phyloP scores from a whole-genome alignment of 2,329 filamentous ascomycete genomes.

The Diaporthe sp. region DNA sequence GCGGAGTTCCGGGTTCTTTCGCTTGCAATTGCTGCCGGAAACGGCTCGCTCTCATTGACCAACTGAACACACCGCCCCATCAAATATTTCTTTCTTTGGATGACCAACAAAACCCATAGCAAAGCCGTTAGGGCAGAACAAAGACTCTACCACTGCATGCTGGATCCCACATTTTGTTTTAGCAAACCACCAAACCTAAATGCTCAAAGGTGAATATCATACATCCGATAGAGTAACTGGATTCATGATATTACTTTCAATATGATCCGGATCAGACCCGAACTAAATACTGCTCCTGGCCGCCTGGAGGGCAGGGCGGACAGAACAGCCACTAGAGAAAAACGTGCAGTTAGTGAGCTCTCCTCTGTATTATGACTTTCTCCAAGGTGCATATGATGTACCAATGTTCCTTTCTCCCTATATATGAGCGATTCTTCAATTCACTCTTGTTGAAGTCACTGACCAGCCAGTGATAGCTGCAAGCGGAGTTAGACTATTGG shows the following conservation, averaged over 20 bases:
- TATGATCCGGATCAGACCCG: neutral
- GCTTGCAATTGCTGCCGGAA: neutral
- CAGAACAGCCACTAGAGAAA: neutral
- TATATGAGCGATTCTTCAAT: too few species aligned
- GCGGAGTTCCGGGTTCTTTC: neutral
- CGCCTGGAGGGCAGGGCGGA: neutral
- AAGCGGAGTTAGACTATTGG: conserved; percentile 16
- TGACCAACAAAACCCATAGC: too few species aligned
- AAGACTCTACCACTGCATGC: neutral
- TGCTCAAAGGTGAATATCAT: too few species aligned
- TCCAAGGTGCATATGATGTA: too few species aligned
- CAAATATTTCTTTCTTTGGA: neutral
- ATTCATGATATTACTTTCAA: neutral
- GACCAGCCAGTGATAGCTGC: neutral
- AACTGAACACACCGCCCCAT: neutral
- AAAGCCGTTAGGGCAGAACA: neutral
- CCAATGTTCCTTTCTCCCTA: too few species aligned
- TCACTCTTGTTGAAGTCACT: neutral
- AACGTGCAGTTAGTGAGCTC: neutral
- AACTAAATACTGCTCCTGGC: neutral
- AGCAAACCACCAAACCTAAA: too few species aligned
- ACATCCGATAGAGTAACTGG: neutral
- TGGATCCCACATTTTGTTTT: neutral
- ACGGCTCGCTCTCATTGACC: neutral
- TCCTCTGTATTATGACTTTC: neutral